Conservation (phyloP, 208 protist species). For the Acanthamoeba divionensis region DNA sequence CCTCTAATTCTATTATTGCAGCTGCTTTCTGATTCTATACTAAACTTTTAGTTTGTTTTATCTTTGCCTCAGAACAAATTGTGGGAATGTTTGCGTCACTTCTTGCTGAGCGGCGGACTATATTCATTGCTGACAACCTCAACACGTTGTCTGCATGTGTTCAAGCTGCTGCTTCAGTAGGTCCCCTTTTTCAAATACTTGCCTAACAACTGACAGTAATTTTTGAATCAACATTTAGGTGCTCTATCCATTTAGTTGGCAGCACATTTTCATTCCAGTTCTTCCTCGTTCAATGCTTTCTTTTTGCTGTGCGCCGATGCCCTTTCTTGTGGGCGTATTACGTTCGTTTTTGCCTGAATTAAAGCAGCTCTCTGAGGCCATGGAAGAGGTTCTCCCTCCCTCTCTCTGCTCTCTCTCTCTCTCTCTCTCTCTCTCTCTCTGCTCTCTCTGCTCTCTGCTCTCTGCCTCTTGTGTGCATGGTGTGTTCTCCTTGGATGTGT, state of each 20-base stretch:
- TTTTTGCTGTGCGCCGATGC: slow-evolving; percentile 54
- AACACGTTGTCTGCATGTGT: slow-evolving; percentile 38
- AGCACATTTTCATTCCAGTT: slow-evolving; percentile 57
- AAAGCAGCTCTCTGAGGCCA: background rate
- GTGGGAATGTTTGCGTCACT: background rate
- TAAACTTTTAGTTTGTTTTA: too few species aligned
- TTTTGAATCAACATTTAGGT: background rate
- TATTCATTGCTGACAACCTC: background rate
- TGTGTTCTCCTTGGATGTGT: too few species aligned
- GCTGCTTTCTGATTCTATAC: too few species aligned
- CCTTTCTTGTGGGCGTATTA: slow-evolving; percentile 25
- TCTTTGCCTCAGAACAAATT: too few species aligned
- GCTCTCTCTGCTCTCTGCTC: too few species aligned
- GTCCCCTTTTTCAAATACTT: background rate
- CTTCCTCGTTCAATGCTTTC: background rate
- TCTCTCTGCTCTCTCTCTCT: background rate
- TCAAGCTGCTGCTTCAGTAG: background rate
- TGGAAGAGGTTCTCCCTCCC: background rate
- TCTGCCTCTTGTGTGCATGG: too few species aligned
- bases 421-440: background rate
- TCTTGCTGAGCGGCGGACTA: background rate
- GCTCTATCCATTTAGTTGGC: slow-evolving; percentile 36
- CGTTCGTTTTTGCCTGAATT: background rate
- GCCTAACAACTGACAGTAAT: background rate
- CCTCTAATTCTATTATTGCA: too few species aligned